Evolutionary conservation across 2,329 filamentous ascomycete species (phyloP), one percentile per base, ranked within the genome.

Genomic region (Pseudocercospora pini-densiflorae): DNA sequence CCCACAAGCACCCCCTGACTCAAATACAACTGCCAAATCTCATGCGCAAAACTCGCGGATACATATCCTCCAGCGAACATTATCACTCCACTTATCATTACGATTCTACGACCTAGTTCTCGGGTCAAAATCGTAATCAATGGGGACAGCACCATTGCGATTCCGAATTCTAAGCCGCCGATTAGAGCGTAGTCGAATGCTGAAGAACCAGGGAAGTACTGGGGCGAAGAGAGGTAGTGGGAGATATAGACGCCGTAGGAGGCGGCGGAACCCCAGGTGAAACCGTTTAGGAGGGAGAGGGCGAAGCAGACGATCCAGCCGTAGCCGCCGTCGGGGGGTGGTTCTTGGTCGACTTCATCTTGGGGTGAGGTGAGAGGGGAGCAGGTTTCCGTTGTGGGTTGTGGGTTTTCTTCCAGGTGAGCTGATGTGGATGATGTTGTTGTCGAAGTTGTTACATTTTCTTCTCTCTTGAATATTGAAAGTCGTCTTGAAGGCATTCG

Each of bases 211-310:
- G 76, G 76, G 62, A 80, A 82, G 8, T 74, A 74, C n/a, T n/a
- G n/a, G 16, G 77, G 60, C 27, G 77, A 70, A 5, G 72, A 63
- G 6, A 83, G 73, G 65, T 82, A 84, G 62, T 82, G 78, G 4
- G 80, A 78, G 0, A 84, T 77, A 65, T 82, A 83, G 14, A 84
- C 78, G 43, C 80, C 80, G 64, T 81, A 83, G 14, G 75, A 77
- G 23, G 73, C 68, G 21, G 69, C 65, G 5, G 74, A 60, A 53
- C 76, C 77, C 76, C 77, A 77, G 16, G 76, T 77, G 65, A 75
- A 74, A 64, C 68, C 68, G 61, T 77, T 78, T 62, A 77, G 62
- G 40, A 73, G 65, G 51, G 72, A 71, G 10, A 76, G 68, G 12
- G 73, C 73, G 21, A 59, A 60, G 9, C 75, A 74, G 61, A 71